These are phyloP conservation scores for Hymenoscyphus albidus DNA, from an alignment of 2,329 filamentous ascomycete species.

Conservation along the genomic window DNA sequence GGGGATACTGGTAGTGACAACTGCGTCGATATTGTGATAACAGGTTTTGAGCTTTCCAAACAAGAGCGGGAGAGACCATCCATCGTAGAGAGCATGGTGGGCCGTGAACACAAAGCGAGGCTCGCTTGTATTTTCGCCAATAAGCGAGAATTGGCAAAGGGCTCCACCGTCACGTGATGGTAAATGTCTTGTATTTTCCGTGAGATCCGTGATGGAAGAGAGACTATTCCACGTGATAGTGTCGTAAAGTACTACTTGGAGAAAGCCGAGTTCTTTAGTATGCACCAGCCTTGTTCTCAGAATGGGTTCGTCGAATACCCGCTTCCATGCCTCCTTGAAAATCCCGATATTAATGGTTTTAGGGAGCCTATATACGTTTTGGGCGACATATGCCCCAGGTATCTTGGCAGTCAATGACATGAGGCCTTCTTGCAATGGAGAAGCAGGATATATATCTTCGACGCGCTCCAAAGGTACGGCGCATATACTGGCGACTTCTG, in stretches of 20 bases:
- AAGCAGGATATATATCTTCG: slow-evolving; percentile 39
- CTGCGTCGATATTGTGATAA: slow-evolving; percentile 9
- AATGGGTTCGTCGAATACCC: slow-evolving; percentile 26
- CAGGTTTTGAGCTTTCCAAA: slow-evolving; percentile 8
- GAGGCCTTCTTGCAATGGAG: slow-evolving; percentile 38
- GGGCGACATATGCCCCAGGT: slow-evolving; percentile 36
- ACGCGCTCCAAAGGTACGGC: slow-evolving; percentile 17
- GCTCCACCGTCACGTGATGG: slow-evolving; percentile 7
- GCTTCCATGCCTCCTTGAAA: slow-evolving; percentile 31
- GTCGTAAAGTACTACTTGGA: slow-evolving; percentile 21
- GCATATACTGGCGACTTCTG: slow-evolving; percentile 20
- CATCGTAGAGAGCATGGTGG: slow-evolving; percentile 51
- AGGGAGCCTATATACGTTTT: slow-evolving; percentile 22
- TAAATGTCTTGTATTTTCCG: slow-evolving; percentile 7
- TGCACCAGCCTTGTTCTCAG: slow-evolving; percentile 35
- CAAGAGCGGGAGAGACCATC: slow-evolving; percentile 38
- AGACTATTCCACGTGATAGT: slow-evolving; percentile 10
- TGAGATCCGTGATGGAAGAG: slow-evolving; percentile 4
- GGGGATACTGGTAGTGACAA: not conserved
- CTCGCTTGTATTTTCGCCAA: slow-evolving; percentile 1
- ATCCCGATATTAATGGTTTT: slow-evolving; percentile 19
- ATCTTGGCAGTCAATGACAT: slow-evolving; percentile 35
- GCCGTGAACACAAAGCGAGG: slow-evolving; percentile 45
- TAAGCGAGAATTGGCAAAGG: slow-evolving; percentile 12
- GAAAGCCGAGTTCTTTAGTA: slow-evolving; percentile 4